Conservation (phyloP, 768 basidiomycete species). For the Erythrobasidium yunnanense region DNA sequence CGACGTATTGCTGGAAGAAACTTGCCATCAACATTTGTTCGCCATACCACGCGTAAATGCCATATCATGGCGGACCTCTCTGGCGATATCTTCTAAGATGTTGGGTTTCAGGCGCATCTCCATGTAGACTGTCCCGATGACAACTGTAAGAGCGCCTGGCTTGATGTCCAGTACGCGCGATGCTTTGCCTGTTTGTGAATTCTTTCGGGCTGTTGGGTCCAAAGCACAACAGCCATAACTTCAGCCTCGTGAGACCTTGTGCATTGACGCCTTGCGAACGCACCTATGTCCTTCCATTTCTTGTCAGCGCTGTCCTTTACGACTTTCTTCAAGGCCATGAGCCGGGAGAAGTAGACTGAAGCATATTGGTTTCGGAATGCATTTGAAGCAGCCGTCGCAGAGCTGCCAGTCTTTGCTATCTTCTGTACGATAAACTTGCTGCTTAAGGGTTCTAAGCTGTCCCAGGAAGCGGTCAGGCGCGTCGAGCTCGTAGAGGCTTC, state of each 20-base stretch:
- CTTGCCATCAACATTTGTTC: neutral
- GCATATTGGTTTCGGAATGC: slow-evolving; percentile 25
- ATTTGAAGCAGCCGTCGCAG: neutral
- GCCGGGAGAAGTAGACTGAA: slow-evolving; percentile 14
- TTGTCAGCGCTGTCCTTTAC: slow-evolving; percentile 11
- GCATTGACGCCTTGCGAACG: slow-evolving; percentile 33
- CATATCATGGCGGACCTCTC: slow-evolving; percentile 60
- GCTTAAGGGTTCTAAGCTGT: neutral
- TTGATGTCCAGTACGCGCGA: slow-evolving; percentile 74
- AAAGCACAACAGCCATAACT: neutral
- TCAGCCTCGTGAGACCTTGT: neutral
- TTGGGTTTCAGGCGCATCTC: slow-evolving; percentile 99
- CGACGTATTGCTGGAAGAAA: slow-evolving; percentile 63
- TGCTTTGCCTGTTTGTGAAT: slow-evolving; percentile 44
- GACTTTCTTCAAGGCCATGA: slow-evolving; percentile 21
- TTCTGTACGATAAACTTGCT: slow-evolving; percentile 17
- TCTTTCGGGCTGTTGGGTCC: neutral
- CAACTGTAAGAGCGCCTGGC: slow-evolving; percentile 73
- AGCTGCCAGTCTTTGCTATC: neutral
- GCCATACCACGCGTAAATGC: neutral
- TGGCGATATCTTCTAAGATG: slow-evolving; percentile 84
- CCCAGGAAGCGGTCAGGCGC: slow-evolving; percentile 8
- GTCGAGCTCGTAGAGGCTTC: slow-evolving; percentile 7
- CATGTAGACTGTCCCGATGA: slow-evolving; percentile 92
- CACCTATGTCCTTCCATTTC: slow-evolving; percentile 19